Base-by-base conservation (phyloP, 768 basidiomycete genomes). In the Ephemerocybe angulata region DNA sequence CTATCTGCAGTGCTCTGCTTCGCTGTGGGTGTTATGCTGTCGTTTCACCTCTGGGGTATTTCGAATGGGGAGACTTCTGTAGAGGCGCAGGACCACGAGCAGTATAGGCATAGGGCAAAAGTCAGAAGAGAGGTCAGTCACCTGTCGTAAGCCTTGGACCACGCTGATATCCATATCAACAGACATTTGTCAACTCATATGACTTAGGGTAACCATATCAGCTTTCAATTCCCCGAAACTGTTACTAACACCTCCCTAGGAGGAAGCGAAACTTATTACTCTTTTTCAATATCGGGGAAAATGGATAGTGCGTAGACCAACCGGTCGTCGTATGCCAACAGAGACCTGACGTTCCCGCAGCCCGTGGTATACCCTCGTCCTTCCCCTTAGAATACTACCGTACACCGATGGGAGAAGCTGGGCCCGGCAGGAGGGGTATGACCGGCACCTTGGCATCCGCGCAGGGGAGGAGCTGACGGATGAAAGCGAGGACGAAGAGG, bases 121-220 rank as follows among this genome's bases (percentile, higher is more conserved):
- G 70, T 74, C 10, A 75, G 93, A 24, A 85, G 85, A 38, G 83
- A 90, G 71, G 90, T 88, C 55, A 31, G 81, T 68, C 4, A 11
- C 25, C 19, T 7, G n/a, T 59, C 22, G 49, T 15, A 5, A 54
- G 22, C 11, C 21, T 51, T 27, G 12, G 6, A 24, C 17, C 29
- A 24, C 17, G 11, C 13, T 37, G 31, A 22, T 37, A 6, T n/a
- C 21, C 11, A 17, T 44, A 3, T 30, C 57, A 12, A n/a, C 35
- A 91, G 90, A 74, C 74, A 1, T 98, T 94, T 63, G 77, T 92
- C 11, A 98, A 98, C 63, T 93, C 89, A 1, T 99, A 93, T 65
- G 90, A 98, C 67, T 73, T 96, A 3, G 96, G 94, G 81, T 87
- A 65, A 38, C 78, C 64, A 25, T n/a, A 42, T 43, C 40, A 25